A percentile compares a stretch with the other conserved stretches of the same genome.
Conservation (phyloP, 139 green algal genomes). For the Chlamydomonas incerta region DNA sequence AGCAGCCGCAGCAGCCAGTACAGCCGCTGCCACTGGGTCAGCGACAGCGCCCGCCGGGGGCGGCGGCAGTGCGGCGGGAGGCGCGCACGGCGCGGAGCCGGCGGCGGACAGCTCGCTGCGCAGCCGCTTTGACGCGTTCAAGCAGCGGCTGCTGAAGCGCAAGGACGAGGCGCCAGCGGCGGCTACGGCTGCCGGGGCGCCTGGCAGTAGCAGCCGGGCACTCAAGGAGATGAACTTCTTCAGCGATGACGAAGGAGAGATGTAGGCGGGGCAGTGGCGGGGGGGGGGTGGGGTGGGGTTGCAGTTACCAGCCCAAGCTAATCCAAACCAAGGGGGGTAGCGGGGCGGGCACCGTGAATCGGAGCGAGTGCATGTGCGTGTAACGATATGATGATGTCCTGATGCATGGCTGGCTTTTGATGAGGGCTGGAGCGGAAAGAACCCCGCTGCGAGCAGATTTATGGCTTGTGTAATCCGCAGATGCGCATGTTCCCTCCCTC, state of each 20-base stretch:
- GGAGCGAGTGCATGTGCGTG: too few relatives aligned
- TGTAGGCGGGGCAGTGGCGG: neutral
- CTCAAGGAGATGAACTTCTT: neutral
- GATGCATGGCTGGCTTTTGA: too few relatives aligned
- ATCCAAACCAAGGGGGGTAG: too few relatives aligned
- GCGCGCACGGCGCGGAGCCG: neutral
- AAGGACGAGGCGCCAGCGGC: neutral
- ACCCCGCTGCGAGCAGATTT: too few relatives aligned
- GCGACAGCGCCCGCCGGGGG: neutral
- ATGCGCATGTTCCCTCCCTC: too few relatives aligned
- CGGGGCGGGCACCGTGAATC: too few relatives aligned
- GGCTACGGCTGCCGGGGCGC: neutral
- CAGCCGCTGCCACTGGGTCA: neutral
- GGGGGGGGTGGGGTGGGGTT: too few relatives aligned
- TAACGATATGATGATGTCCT: too few relatives aligned
- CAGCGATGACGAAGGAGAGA: neutral
- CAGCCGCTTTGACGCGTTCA: slow-evolving; percentile 31
- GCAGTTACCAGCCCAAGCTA: too few relatives aligned
- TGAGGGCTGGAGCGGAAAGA: too few relatives aligned
- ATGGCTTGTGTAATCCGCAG: too few relatives aligned
- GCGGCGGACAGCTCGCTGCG: neutral
- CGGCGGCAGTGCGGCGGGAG: neutral
- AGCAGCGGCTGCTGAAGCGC: slow-evolving; percentile 33
- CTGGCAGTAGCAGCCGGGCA: too few relatives aligned
- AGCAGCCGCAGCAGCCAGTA: neutral